Conservation (phyloP, 1,284 basidiomycete genomes). For the Microbotryum violaceum region DNA sequence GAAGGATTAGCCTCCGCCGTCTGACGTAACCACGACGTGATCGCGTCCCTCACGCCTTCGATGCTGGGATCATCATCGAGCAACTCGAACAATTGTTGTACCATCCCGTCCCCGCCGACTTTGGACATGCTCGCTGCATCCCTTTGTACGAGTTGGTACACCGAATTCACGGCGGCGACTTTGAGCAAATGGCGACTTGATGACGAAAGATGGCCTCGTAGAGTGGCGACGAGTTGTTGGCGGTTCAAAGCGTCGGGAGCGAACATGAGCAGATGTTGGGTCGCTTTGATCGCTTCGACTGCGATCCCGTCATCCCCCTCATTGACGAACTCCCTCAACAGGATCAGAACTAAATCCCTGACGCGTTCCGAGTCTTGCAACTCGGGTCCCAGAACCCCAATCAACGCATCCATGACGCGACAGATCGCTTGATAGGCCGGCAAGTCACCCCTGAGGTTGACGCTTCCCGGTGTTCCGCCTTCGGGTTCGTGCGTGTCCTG, state of each 20-base stretch:
- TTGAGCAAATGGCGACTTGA: conserved; percentile 64
- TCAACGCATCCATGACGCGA: conserved; percentile 83
- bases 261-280: conserved; percentile 95
- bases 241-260: conserved; percentile 73
- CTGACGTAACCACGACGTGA: conserved; percentile 90
- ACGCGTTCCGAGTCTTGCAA: conserved; percentile 82
- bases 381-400: conserved; percentile 91
- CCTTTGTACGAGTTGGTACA: conserved; percentile 95
- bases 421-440: conserved; percentile 88
- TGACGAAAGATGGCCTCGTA: conserved; percentile 68
- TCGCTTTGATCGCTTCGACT: conserved; percentile 90
- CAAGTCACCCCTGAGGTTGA: conserved; percentile 80
- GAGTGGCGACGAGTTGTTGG: conserved; percentile 64
- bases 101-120: conserved; percentile 84
- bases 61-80: conserved; percentile 88
- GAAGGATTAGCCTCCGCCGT: conserved; percentile 87
- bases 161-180: conserved; percentile 84
- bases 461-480: conserved; percentile 71
- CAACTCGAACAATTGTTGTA: conserved; percentile 90
- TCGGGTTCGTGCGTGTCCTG: conserved; percentile 89
- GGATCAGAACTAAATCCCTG: conserved; percentile 68
- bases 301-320: conserved; percentile 78
- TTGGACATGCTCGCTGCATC: conserved; percentile 87
- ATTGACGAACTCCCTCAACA: conserved; percentile 66
- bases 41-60: conserved; percentile 88